Base-by-base conservation (phyloP, 176 grass and related monocot species). In the Calamus simplicifolius region DNA sequence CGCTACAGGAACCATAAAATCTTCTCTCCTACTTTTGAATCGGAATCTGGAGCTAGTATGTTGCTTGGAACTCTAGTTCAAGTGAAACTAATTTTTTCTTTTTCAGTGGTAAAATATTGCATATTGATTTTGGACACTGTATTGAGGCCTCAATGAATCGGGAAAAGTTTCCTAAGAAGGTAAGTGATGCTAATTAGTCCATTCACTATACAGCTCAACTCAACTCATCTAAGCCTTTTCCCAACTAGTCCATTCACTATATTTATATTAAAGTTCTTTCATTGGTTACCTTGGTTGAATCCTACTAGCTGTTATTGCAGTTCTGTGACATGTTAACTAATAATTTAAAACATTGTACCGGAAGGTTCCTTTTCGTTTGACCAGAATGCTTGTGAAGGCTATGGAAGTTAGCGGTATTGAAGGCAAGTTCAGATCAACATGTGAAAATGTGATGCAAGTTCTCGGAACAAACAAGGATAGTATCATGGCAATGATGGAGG, bases 401-500 rank as follows among this genome's bases (percentile, higher is more conserved):
- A 97, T 97, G 93, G 93, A 90, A 79, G 93, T 97, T 60, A 97
- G 93, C 67, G 87, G 93, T 55, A 97, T 97, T 25, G 93, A 97
- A 73, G 93, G 93, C 26, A 91, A 85, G 69, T 97, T 97, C 73
- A 88, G 93, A 78, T 91, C 78, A 43, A 97, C 93, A 69, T 97
- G 93, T 70, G 93, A 88, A 79, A 97, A 91, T 76, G 93, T 97
- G 35, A 97, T 97, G 93, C 87, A 97, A 83, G 93, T 91, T 68
- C 93, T 97, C 69, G 75, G 93, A 56, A 88, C 87, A 78, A 97
- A 97, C 72, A 91, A 85, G 80, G 72, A 97, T 50, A 97, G 93
- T 14, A 87, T 97, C 49, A 97, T 97, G 87, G 93, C 93, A 29
- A 97, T 97, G 93, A 97, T 97, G 93, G 93, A 97, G 93, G 93